A percentile compares a stretch with the other conserved stretches of the same genome.
Conservation (phyloP, 2,329 filamentous ascomycete genomes). For the Fusarium circinatum region DNA sequence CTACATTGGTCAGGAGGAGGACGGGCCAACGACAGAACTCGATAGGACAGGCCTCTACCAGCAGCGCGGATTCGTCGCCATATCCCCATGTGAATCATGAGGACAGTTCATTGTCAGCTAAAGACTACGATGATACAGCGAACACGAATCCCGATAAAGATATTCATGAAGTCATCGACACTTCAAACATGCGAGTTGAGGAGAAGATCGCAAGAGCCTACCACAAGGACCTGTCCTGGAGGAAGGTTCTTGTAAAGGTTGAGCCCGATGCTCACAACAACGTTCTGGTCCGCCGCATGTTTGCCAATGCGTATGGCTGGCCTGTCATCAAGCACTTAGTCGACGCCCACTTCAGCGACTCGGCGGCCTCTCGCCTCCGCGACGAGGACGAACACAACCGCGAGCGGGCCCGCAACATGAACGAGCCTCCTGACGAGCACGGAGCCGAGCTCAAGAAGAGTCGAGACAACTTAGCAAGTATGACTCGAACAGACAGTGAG, state of each 20-base stretch:
- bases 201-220: conserved; percentile 98
- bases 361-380: conserved; percentile 65
- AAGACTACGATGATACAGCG: conserved; percentile 63
- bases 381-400: conserved; percentile 73
- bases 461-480: conserved; percentile 25
- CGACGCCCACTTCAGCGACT: conserved; percentile 91
- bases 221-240: conserved; percentile 90
- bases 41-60: conserved; percentile 37
- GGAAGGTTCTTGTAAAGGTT: conserved; percentile 93
- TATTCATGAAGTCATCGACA: conserved; percentile 59
- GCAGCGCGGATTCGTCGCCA: conserved; percentile 50
- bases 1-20: conserved; percentile 50
- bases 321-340: conserved; percentile 95
- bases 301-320: conserved; percentile 97
- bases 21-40: conserved; percentile 41
- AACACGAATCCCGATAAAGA: conserved; percentile 59
- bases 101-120: conserved; percentile 56
- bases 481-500: conserved; percentile 45
- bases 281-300: conserved; percentile 95
- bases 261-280: conserved; percentile 99
- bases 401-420: conserved; percentile 74
- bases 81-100: conserved; percentile 51
- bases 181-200: conserved; percentile 85
- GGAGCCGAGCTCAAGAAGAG: conserved; percentile 70
- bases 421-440: conserved; percentile 66